Conservation (phyloP, 805 yeast genomes). For the Candida xyloterini region DNA sequence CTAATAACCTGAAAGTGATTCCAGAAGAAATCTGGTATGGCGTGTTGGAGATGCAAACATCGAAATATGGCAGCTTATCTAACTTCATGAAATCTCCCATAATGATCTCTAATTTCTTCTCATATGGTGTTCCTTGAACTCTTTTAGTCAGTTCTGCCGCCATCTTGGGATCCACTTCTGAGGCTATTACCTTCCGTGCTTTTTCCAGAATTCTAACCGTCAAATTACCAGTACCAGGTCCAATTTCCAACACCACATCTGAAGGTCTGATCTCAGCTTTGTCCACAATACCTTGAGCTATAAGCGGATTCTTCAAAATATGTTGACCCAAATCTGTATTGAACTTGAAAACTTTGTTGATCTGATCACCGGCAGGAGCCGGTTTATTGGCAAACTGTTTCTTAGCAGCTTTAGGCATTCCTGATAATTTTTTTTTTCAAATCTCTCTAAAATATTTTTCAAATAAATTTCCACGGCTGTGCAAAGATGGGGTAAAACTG, state of each 20-base stretch:
- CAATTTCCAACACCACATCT: slow-evolving; percentile 92
- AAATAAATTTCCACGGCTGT: slow-evolving; percentile 12
- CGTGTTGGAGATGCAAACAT: slow-evolving; percentile 93
- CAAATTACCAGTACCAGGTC: slow-evolving; percentile 98
- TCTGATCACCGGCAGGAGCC: slow-evolving; percentile 59
- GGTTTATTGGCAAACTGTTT: slow-evolving; percentile 57
- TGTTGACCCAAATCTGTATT: slow-evolving; percentile 97
- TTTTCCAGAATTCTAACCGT: slow-evolving; percentile 90
- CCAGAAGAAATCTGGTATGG: slow-evolving; percentile 98
- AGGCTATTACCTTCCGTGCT: slow-evolving; percentile 92
- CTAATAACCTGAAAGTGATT: slow-evolving; percentile 84
- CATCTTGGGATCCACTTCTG: slow-evolving; percentile 99
- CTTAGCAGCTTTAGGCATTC: slow-evolving; percentile 62
- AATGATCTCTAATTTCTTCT: slow-evolving; percentile 85
- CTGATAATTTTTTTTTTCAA: slow-evolving; percentile 34
- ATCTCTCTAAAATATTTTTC: slow-evolving; percentile 55
- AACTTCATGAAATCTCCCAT: slow-evolving; percentile 96
- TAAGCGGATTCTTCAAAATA: slow-evolving; percentile 90
- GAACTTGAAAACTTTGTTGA: slow-evolving; percentile 88
- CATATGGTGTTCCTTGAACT: slow-evolving; percentile 94
- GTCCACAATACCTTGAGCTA: slow-evolving; percentile 97
- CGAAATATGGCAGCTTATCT: slow-evolving; percentile 83
- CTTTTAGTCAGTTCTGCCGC: slow-evolving; percentile 97
- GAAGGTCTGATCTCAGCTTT: slow-evolving; percentile 91
- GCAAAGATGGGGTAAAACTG: slow-evolving; percentile 11